A percentile compares a stretch with the other conserved stretches of the same genome.
Evolutionary conservation across 192 early-diverging fungal genomes (phyloP).

Genomic region (Tieghemiomyces parasiticus): DNA sequence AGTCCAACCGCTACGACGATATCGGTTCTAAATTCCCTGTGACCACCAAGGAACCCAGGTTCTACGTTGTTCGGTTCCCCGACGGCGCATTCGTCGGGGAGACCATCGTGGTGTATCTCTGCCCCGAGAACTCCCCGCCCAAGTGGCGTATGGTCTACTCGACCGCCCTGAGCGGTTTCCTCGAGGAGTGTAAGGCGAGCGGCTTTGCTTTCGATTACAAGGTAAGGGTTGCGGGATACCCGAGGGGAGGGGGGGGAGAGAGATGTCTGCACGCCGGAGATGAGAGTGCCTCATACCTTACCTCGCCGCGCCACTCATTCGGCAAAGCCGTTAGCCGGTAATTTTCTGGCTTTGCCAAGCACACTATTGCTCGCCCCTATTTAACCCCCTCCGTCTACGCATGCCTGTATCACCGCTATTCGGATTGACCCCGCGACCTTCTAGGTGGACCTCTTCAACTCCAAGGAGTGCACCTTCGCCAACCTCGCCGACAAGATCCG

Average conservation of each 20-base stretch:
- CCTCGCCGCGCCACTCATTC: too few relatives aligned
- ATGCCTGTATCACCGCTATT: too few relatives aligned
- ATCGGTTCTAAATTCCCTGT: not conserved
- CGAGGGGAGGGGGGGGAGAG: not conserved
- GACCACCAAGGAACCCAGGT: conserved; percentile 17
- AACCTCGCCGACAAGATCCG: conserved; percentile 25
- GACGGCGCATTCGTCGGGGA: conserved; percentile 9
- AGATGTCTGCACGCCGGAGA: conserved; percentile 16
- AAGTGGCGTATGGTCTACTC: conserved; percentile 35
- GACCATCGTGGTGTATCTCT: conserved; percentile 29
- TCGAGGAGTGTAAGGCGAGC: conserved; percentile 23
- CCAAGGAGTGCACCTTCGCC: conserved; percentile 26
- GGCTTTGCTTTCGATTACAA: conserved; percentile 20
- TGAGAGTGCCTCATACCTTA: too few relatives aligned
- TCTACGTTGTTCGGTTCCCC: conserved; percentile 25
- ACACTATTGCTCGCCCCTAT: too few relatives aligned
- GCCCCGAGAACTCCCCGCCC: conserved; percentile 25
- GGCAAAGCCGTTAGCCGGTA: too few relatives aligned
- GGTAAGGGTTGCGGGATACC: not conserved
- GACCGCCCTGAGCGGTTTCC: conserved; percentile 19
- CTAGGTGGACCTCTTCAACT: conserved; percentile 22
- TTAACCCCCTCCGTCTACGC: too few relatives aligned
- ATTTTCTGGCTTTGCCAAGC: too few relatives aligned
- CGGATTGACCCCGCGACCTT: too few relatives aligned
- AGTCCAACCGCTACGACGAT: not conserved